These are phyloP conservation scores for Candida arabinofermentans DNA, from an alignment of 805 yeast genomes.

Conservation along the genomic window DNA sequence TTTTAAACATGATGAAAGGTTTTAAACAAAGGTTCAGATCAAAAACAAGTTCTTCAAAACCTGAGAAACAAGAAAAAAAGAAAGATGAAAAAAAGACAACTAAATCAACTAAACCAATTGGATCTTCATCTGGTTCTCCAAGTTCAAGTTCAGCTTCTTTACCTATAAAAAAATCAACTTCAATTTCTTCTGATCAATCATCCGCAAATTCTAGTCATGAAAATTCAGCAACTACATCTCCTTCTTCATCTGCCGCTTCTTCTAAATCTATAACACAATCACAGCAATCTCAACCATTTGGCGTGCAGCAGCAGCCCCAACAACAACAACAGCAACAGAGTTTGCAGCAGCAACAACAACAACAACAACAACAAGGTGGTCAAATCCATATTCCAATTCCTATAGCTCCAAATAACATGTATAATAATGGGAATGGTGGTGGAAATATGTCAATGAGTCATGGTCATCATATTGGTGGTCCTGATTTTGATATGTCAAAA, in stretches of 20 bases:
- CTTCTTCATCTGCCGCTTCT: conserved; percentile 20
- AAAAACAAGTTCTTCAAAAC: conserved; percentile 31
- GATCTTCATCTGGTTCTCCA: conserved; percentile 8
- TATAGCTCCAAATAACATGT: conserved; percentile 1
- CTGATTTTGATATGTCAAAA: conserved; percentile 27
- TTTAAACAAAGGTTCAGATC: conserved; percentile 55
- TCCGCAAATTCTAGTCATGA: conserved; percentile 15
- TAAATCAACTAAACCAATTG: conserved; percentile 12
- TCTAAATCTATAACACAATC: conserved; percentile 12
- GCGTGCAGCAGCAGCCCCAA: conserved; percentile 1
- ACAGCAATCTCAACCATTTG: conserved; percentile 8
- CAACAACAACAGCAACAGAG: conserved; percentile 1
- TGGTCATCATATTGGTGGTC: conserved; percentile 10
- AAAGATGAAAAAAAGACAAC: conserved; percentile 30
- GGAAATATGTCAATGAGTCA: neutral
- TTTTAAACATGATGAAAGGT: conserved; percentile 63
- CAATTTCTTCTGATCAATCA: conserved; percentile 16
- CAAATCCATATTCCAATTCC: conserved; percentile 10
- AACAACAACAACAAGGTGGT: neutral
- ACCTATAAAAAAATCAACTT: conserved; percentile 12
- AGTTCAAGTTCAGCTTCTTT: conserved; percentile 10
- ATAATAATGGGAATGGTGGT: neutral
- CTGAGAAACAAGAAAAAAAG: conserved; percentile 40
- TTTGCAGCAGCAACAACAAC: neutral
- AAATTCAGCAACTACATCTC: conserved; percentile 13